Conservation (phyloP, 176 grass and related monocot genomes). For the Carex cristatella region DNA sequence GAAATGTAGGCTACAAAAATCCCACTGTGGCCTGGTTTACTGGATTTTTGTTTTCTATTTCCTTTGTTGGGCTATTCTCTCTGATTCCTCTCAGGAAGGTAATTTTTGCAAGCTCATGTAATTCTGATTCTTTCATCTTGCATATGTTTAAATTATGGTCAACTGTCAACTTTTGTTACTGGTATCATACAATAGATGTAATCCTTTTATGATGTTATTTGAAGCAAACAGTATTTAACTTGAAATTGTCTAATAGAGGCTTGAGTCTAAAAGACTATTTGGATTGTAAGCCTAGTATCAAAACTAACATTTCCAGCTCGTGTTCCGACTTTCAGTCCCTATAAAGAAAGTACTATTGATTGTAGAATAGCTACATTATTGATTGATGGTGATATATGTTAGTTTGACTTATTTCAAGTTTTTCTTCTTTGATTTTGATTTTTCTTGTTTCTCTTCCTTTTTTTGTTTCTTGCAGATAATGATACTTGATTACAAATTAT, state of each 20-base stretch:
- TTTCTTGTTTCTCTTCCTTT: slow-evolving; percentile 52
- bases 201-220: background rate
- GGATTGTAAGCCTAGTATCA: background rate
- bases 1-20: slow-evolving; percentile 90
- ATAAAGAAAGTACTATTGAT: background rate
- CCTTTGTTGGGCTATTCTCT: slow-evolving; percentile 71
- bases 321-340: background rate
- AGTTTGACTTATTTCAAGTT: slow-evolving; percentile 47
- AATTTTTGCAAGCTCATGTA: background rate
- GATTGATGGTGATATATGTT: slow-evolving; percentile 21
- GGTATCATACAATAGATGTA: background rate
- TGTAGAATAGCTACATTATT: background rate
- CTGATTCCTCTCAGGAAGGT: slow-evolving; percentile 93
- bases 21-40: slow-evolving; percentile 91
- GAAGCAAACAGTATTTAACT: background rate
- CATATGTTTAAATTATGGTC: background rate
- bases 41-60: slow-evolving; percentile 70
- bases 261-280: background rate
- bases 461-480: slow-evolving; percentile 49
- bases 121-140: background rate
- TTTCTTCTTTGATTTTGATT: slow-evolving; percentile 48
- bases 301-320: background rate
- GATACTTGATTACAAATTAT: slow-evolving; percentile 86
- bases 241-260: background rate
- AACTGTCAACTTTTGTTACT: background rate